These are phyloP conservation scores for Pythium vanterpoolii DNA, from an alignment of 352 stramenopile species.

Conservation along the genomic window DNA sequence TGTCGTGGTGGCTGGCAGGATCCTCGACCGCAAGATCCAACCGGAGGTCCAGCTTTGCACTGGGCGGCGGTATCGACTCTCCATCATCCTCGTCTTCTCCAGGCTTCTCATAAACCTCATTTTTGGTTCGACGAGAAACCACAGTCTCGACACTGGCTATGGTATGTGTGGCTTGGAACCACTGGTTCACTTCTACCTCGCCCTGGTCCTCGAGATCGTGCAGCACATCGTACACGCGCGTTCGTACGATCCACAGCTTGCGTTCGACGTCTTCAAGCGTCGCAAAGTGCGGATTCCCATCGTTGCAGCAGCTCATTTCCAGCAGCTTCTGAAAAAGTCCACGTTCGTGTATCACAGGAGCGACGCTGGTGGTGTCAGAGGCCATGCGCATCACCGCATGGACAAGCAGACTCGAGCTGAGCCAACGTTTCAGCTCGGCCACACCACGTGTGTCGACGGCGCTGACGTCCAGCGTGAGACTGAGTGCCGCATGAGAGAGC, in stretches of 20 bases:
- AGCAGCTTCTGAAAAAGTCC: neutral
- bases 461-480: neutral
- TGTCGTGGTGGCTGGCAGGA: neutral
- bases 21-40: slow-evolving; percentile 15
- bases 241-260: slow-evolving; percentile 19
- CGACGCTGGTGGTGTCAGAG: neutral
- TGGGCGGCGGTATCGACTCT: neutral
- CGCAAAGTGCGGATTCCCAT: slow-evolving; percentile 11
- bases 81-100: neutral
- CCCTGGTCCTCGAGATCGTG: slow-evolving; percentile 17
- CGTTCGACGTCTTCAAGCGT: slow-evolving; percentile 15
- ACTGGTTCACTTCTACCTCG: slow-evolving; percentile 5
- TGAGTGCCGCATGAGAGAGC: neutral
- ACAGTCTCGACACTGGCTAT: neutral
- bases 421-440: slow-evolving; percentile 3
- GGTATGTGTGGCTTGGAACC: slow-evolving; percentile 1
- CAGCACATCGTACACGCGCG: slow-evolving; percentile 16
- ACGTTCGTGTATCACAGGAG: neutral
- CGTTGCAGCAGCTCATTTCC: neutral
- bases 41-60: neutral
- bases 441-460: neutral
- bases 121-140: neutral
- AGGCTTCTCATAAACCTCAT: neutral
- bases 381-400: neutral
- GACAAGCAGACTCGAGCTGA: neutral